phyloP scores from a whole-genome alignment of 805 yeast species.

The Metschnikowia gelsemii region DNA sequence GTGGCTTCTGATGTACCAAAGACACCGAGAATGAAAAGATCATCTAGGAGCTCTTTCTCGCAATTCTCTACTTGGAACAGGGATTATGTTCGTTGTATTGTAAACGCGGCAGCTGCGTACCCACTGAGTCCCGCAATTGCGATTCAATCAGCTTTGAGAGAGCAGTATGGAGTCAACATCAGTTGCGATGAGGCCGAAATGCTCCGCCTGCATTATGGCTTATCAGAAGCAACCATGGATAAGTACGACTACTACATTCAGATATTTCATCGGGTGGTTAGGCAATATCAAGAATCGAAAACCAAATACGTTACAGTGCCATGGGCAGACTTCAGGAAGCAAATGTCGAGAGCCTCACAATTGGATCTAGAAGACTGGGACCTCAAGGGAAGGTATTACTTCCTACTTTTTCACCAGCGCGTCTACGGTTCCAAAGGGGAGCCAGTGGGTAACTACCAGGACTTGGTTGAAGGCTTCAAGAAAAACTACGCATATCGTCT shows the following conservation, averaged over 20 bases:
- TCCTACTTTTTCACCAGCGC: constrained; percentile 17
- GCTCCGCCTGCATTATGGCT: constrained; percentile 21
- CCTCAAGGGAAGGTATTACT: constrained; percentile 16
- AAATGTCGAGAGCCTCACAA: constrained; percentile 11
- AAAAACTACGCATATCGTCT: constrained; percentile 3
- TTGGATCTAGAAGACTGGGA: constrained; percentile 19
- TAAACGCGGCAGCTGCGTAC: constrained; percentile 12
- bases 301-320: constrained; percentile 15
- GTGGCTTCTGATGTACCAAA: neutral
- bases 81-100: constrained; percentile 15
- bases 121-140: constrained; percentile 5
- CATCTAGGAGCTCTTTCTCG: constrained; percentile 5
- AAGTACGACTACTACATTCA: constrained; percentile 16
- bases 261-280: constrained; percentile 16
- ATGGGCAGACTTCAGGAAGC: constrained; percentile 18
- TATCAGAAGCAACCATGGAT: constrained; percentile 6
- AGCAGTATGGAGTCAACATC: constrained; percentile 9
- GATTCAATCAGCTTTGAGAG: constrained; percentile 11
- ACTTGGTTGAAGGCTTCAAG: constrained; percentile 10
- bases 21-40: neutral
- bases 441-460: constrained; percentile 16
- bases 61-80: constrained; percentile 17
- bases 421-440: constrained; percentile 19
- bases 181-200: constrained; percentile 16
- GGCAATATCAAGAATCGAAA: constrained; percentile 8